Evolutionary conservation across 257 asterid species (phyloP).

Genomic region (Voacanga thouarsii): DNA sequence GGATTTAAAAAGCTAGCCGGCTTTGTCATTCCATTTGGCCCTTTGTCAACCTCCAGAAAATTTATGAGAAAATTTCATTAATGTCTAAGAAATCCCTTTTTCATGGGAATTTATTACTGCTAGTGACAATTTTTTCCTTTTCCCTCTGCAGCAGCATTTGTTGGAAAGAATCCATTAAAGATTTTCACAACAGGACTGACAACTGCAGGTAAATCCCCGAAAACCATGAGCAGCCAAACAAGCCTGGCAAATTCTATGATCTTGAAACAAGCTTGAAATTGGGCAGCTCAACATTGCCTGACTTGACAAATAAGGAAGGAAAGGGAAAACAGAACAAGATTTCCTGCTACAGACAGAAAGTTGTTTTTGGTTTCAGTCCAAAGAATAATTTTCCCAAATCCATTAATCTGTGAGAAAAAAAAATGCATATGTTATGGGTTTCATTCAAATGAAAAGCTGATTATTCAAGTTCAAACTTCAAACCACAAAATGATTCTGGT

Average conservation of each 20-base stretch:
- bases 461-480: too few relatives aligned
- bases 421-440: not conserved
- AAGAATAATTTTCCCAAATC: not conserved
- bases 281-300: too few relatives aligned
- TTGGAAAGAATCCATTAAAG: not conserved
- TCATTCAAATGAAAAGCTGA: not conserved
- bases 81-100: not conserved
- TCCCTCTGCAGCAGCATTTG: too few relatives aligned
- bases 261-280: too few relatives aligned
- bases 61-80: not conserved
- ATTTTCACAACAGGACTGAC: not conserved
- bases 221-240: not conserved
- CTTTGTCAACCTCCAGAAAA: not conserved
- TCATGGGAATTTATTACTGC: not conserved
- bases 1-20: not conserved
- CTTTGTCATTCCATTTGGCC: not conserved
- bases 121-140: too few relatives aligned
- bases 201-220: not conserved
- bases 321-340: not conserved
- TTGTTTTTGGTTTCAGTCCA: not conserved
- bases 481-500: not conserved
- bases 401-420: not conserved
- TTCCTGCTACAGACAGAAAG: not conserved
- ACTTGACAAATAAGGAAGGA: too few relatives aligned
- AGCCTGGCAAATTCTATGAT: too few relatives aligned